Percentiles rank a stretch among this genome's conserved stretches.
These are phyloP conservation scores for Plasmodium yoelii DNA, from an alignment of 169 alveolate genomes.

Conservation along the genomic window DNA sequence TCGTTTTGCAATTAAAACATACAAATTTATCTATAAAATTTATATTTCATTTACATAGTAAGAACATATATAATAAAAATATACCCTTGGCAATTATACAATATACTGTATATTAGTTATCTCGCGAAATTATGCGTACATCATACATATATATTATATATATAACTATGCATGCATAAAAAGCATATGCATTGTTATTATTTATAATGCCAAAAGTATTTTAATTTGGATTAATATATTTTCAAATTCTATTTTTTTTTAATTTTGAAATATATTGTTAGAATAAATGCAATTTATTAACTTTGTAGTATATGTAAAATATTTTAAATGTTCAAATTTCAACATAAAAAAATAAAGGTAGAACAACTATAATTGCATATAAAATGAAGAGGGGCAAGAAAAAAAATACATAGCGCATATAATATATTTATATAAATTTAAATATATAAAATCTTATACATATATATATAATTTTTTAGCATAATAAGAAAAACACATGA, in stretches of 20 bases:
- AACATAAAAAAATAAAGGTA: slow-evolving; percentile 53
- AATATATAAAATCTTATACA: not conserved
- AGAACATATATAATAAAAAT: too few species aligned
- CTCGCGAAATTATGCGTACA: too few species aligned
- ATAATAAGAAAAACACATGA: slow-evolving; percentile 19
- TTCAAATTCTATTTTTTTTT: slow-evolving; percentile 58
- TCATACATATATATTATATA: too few species aligned
- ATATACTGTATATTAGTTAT: too few species aligned
- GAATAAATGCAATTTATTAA: slow-evolving; percentile 26
- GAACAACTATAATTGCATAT: slow-evolving; percentile 15
- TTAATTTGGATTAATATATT: slow-evolving; percentile 27
- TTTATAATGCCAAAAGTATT: slow-evolving; percentile 16
- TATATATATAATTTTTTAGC: slow-evolving; percentile 39
- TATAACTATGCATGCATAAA: too few species aligned
- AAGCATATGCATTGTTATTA: not conserved
- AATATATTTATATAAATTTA: slow-evolving; percentile 16
- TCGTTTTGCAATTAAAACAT: too few species aligned
- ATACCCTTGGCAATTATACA: too few species aligned
- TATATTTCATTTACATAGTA: too few species aligned
- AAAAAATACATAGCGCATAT: not conserved
- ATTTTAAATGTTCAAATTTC: slow-evolving; percentile 58
- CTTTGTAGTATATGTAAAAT: slow-evolving; percentile 36
- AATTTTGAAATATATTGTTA: slow-evolving; percentile 53
- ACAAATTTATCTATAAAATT: too few species aligned
- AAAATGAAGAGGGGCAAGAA: slow-evolving; percentile 7